Conservation (phyloP, 495 filamentous ascomycete species). For the Podospora comata region DNA sequence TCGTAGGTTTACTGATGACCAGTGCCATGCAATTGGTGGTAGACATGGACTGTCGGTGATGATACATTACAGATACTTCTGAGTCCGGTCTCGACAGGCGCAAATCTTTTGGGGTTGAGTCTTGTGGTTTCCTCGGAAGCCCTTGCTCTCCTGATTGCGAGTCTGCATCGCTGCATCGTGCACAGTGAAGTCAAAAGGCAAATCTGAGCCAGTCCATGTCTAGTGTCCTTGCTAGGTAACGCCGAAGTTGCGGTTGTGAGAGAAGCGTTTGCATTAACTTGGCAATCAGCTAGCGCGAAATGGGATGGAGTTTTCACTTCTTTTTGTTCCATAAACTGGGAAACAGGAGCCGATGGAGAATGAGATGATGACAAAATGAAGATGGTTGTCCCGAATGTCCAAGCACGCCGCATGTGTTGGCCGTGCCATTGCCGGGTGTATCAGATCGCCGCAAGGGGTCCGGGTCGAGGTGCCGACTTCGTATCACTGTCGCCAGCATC, state of each 20-base stretch:
- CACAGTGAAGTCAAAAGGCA: constrained; percentile 49
- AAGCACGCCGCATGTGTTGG: neutral
- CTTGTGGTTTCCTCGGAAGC: constrained; percentile 30
- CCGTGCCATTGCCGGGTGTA: constrained; percentile 2
- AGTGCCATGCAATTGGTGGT: constrained; percentile 18
- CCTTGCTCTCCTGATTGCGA: constrained; percentile 22
- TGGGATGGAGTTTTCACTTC: no score
- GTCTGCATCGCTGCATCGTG: constrained; percentile 22
- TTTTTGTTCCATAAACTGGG: no score
- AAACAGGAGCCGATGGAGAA: no score
- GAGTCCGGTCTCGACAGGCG: constrained; percentile 40
- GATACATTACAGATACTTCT: constrained; percentile 59
- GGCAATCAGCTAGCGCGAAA: neutral
- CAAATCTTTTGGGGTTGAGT: constrained; percentile 14
- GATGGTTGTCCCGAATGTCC: no score
- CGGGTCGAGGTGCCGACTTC: neutral
- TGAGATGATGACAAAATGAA: no score
- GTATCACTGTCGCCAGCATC: no score
- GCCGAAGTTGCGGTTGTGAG: constrained; percentile 3
- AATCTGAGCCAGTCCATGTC: constrained; percentile 40
- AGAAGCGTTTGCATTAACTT: neutral
- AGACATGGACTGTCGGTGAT: constrained; percentile 43
- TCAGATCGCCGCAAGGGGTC: neutral
- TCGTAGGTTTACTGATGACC: constrained; percentile 24
- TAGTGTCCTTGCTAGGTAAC: neutral